Conservation (phyloP, 768 basidiomycete genomes). For the Leccinum broughii region DNA sequence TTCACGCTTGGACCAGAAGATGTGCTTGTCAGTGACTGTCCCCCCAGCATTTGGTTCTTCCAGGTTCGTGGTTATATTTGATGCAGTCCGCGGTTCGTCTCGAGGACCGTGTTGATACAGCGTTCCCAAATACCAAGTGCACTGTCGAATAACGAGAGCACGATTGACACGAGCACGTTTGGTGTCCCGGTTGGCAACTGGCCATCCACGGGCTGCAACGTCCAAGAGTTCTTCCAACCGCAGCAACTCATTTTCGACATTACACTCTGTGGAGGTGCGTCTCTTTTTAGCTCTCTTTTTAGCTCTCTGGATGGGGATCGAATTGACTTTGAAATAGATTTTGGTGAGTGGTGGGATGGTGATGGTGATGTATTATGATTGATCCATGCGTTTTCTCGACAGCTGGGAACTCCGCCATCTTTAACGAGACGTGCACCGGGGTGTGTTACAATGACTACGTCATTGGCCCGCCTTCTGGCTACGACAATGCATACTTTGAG, state of each 20-base stretch:
- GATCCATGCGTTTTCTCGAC: conserved; percentile 23
- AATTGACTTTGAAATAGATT: conserved; percentile 29
- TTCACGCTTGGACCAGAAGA: not conserved
- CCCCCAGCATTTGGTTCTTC: conserved; percentile 34
- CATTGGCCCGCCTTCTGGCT: conserved; percentile 58
- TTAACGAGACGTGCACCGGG: conserved; percentile 63
- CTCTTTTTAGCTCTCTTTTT: not conserved
- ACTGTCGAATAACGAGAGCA: conserved; percentile 49
- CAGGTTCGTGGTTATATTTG: conserved; percentile 17
- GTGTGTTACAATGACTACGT: conserved; percentile 72
- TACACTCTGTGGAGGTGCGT: conserved; percentile 63
- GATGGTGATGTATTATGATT: not conserved
- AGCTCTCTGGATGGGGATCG: conserved; percentile 15
- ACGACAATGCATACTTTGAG: conserved; percentile 72
- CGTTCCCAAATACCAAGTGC: conserved; percentile 45
- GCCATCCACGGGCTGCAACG: conserved; percentile 55
- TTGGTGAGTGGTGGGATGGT: conserved; percentile 25
- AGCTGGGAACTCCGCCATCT: conserved; percentile 53
- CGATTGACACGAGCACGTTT: conserved; percentile 54
- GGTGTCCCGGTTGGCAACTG: conserved; percentile 74
- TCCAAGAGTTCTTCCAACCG: conserved; percentile 54
- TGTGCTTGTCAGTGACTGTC: not conserved
- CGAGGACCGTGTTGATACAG: conserved; percentile 15
- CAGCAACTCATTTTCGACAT: conserved; percentile 76
- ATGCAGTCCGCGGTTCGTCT: not conserved